Base-by-base conservation (phyloP, 305 asterid species). In the Fraxinus sp. region DNA sequence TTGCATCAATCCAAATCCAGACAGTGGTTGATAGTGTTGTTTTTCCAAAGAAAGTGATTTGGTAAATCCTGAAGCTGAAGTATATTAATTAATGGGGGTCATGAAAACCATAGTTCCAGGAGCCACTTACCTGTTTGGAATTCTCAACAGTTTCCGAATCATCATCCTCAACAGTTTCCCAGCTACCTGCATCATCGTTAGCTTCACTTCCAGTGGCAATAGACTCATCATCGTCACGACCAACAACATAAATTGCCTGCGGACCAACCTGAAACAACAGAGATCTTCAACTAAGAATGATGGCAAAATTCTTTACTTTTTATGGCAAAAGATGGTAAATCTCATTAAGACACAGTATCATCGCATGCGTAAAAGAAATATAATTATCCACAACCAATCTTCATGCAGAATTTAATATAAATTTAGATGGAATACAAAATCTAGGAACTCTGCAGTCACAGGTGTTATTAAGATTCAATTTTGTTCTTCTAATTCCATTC, bases 191-290 rank as follows among this genome's bases (percentile, higher is more conserved):
- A 87, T 90, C 98, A 82, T 93, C 94, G 37, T 93, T 91, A 73
- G 86, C 90, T 76, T 91, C 92, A 89, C 97, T 94, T 87, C 96
- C 97, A 81, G 82, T 94, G 68, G 91, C 93, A 62, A 92, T 74
- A 55, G 97, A 94, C 76, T 93, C 98, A 83, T 97, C 98, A 78
- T 94, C 99, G 88, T 97, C 99, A 37, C 97, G 98, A 81, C 95
- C 98, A 79, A 97, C 98, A 83, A 97, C 99, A 89, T 92, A 95
- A 86, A 97, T 95, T 77, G 98, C 98, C 88, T 97, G 99, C 81
- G 99, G 99, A 78, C 98, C 98, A 86, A 97, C 99, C 99, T 97
- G 87, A 82, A 73, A 76, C 57, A 76, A 44, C 86, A 81, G 32
- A 80, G 32, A 73, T 70, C 74, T 71, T 64, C 74, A 79, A 76